Percentiles rank a stretch among this genome's conserved stretches.
These are phyloP conservation scores for Clitopilus passeckerianus DNA, from an alignment of 768 basidiomycete genomes.

Conservation along the genomic window DNA sequence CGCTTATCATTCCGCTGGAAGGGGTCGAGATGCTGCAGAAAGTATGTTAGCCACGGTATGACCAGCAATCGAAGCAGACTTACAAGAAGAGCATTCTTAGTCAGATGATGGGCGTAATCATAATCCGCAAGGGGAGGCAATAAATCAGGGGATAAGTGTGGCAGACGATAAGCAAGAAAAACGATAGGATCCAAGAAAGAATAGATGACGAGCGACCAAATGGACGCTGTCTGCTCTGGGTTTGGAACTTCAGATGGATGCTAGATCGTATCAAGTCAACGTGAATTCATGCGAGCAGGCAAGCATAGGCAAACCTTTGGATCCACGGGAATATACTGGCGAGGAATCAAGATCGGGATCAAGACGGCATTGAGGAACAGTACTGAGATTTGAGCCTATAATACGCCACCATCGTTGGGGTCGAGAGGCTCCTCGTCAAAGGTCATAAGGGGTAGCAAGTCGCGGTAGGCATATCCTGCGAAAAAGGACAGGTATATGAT, in stretches of 20 bases:
- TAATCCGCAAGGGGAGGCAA: slow-evolving; percentile 64
- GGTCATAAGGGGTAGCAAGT: slow-evolving; percentile 55
- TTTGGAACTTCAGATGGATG: slow-evolving; percentile 27
- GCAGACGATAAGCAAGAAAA: slow-evolving; percentile 35
- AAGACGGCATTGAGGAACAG: slow-evolving; percentile 39
- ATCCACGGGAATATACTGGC: neutral
- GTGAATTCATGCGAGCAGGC: neutral
- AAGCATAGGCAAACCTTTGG: neutral
- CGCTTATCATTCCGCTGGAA: slow-evolving; percentile 30
- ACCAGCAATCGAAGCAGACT: slow-evolving; percentile 18
- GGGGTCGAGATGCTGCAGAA: slow-evolving; percentile 30
- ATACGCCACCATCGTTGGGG: slow-evolving; percentile 34
- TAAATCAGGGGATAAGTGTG: slow-evolving; percentile 45
- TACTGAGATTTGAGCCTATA: slow-evolving; percentile 49
- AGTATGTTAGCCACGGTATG: neutral
- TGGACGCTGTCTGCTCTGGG: slow-evolving; percentile 49
- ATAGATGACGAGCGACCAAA: slow-evolving; percentile 38
- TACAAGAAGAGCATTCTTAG: slow-evolving; percentile 22
- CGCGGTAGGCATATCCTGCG: slow-evolving; percentile 49
- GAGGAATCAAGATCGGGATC: slow-evolving; percentile 38
- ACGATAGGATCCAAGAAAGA: slow-evolving; percentile 52
- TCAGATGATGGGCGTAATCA: slow-evolving; percentile 31
- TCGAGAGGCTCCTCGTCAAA: slow-evolving; percentile 46
- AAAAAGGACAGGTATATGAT: slow-evolving; percentile 41
- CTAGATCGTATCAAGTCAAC: slow-evolving; percentile 13